These are phyloP conservation scores for Lodderomyces elongisporus DNA, from an alignment of 1,139 yeast genomes.

Conservation along the genomic window DNA sequence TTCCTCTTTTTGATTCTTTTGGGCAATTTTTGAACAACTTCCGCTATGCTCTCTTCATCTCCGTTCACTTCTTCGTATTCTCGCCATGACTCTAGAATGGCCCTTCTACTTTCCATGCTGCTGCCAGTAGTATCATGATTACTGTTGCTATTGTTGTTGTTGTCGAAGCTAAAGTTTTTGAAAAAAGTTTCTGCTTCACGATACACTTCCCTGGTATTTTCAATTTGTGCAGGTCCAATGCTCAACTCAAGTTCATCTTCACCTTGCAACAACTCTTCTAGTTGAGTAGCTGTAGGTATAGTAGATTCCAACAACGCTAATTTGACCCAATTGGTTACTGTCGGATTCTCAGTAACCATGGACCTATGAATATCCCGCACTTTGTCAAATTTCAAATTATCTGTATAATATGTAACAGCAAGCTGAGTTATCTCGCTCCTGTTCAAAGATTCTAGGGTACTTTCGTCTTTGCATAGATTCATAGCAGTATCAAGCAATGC, in stretches of 20 bases:
- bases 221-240: constrained; percentile 48
- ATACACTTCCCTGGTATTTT: constrained; percentile 52
- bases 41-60: constrained; percentile 25
- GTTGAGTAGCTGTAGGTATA: constrained; percentile 54
- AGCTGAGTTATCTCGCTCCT: constrained; percentile 35
- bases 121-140: constrained; percentile 24
- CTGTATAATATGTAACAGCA: constrained; percentile 57
- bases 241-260: constrained; percentile 47
- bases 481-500: constrained; percentile 38
- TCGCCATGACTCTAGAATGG: constrained; percentile 58
- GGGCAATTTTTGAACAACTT: constrained; percentile 52
- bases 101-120: constrained; percentile 49
- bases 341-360: constrained; percentile 29
- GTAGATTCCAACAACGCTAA: constrained; percentile 69
- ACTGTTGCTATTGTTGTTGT: too few relatives aligned
- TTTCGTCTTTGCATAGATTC: constrained; percentile 38
- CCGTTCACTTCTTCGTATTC: constrained; percentile 70
- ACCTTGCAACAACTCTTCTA: constrained; percentile 33
- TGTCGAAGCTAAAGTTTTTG: constrained; percentile 26
- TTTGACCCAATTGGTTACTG: constrained; percentile 55
- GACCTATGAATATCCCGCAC: constrained; percentile 53
- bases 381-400: constrained; percentile 49
- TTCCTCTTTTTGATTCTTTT: constrained; percentile 44
- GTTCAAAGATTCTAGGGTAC: constrained; percentile 10
- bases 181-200: constrained; percentile 47